phyloP scores from a whole-genome alignment of 306 rosid species.

The Rosa rugosa region DNA sequence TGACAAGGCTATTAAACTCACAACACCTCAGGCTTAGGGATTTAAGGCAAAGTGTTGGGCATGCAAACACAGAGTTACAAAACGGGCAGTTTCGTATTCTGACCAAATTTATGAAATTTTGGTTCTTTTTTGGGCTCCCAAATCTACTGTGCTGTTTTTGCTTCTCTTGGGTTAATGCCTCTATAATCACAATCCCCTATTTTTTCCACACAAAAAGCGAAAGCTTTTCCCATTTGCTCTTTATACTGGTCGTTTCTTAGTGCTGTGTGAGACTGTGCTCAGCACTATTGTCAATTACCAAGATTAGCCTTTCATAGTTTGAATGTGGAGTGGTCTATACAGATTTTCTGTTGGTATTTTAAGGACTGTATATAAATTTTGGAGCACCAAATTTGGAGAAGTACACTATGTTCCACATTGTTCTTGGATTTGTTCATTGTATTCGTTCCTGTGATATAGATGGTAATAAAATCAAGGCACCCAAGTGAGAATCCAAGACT shows the following conservation, averaged over 20 bases:
- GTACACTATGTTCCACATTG: neutral
- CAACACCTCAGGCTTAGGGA: slow-evolving; percentile 25
- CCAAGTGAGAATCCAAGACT: neutral
- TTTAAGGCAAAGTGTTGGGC: slow-evolving; percentile 38
- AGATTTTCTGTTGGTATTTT: neutral
- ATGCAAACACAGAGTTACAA: slow-evolving; percentile 42
- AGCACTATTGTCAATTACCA: slow-evolving; percentile 18
- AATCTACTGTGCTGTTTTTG: slow-evolving; percentile 35
- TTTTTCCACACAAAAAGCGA: neutral
- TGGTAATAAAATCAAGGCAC: neutral
- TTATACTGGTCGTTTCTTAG: slow-evolving; percentile 23
- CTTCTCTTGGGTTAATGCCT: slow-evolving; percentile 22
- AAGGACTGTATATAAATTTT: neutral
- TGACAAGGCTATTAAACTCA: slow-evolving; percentile 20
- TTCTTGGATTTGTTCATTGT: neutral
- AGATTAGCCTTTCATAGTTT: neutral
- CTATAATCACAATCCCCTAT: slow-evolving; percentile 9
- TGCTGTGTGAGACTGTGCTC: slow-evolving; percentile 14
- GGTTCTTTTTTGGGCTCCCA: slow-evolving; percentile 32
- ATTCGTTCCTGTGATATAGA: neutral
- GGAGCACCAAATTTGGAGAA: slow-evolving; percentile 8
- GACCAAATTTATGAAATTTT: slow-evolving; percentile 27
- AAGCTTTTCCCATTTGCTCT: slow-evolving; percentile 28
- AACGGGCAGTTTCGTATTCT: slow-evolving; percentile 33
- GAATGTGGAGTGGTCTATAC: neutral